phyloP scores from a whole-genome alignment of 768 basidiomycete species.

The Serendipita sp. region DNA sequence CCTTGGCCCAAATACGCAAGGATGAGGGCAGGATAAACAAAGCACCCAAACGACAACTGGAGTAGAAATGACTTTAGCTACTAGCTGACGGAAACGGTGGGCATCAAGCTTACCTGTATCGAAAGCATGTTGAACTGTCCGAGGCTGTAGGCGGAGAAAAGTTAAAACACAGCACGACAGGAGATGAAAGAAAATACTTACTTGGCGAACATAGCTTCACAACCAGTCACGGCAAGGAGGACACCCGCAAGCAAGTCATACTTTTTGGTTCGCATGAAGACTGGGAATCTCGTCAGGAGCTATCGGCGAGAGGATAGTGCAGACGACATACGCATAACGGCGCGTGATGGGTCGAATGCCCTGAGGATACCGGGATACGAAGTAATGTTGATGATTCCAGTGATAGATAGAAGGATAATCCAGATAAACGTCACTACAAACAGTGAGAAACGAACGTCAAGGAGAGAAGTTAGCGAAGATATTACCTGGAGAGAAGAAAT shows the following conservation, averaged over 20 bases:
- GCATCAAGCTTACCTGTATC: constrained; percentile 28
- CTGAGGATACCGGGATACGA: no score
- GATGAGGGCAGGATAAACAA: constrained; percentile 44
- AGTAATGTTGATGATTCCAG: constrained; percentile 43
- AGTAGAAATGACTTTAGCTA: constrained; percentile 22
- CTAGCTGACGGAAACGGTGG: neutral
- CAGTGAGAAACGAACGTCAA: no score
- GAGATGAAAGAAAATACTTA: constrained; percentile 21
- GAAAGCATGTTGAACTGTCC: constrained; percentile 50
- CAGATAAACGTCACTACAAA: constrained; percentile 40
- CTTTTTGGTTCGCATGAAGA: constrained; percentile 46
- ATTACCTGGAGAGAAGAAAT: constrained; percentile 17
- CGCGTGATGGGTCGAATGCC: no score
- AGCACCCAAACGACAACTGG: constrained; percentile 26
- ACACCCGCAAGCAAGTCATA: constrained; percentile 49
- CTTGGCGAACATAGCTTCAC: constrained; percentile 56
- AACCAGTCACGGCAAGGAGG: constrained; percentile 51
- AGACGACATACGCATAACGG: no score
- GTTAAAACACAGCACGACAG: constrained; percentile 21
- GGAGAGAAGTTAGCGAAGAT: constrained; percentile 44
- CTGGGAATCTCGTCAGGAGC: constrained; percentile 21
- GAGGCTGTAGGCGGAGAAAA: no score
- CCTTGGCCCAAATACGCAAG: constrained; percentile 62
- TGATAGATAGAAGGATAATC: constrained; percentile 34
- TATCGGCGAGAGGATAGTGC: constrained; percentile 47